Percentiles rank a stretch among this genome's conserved stretches.
Evolutionary conservation across 2,329 filamentous ascomycete genomes (phyloP).

Genomic region (Pseudogymnoascus destructans): DNA sequence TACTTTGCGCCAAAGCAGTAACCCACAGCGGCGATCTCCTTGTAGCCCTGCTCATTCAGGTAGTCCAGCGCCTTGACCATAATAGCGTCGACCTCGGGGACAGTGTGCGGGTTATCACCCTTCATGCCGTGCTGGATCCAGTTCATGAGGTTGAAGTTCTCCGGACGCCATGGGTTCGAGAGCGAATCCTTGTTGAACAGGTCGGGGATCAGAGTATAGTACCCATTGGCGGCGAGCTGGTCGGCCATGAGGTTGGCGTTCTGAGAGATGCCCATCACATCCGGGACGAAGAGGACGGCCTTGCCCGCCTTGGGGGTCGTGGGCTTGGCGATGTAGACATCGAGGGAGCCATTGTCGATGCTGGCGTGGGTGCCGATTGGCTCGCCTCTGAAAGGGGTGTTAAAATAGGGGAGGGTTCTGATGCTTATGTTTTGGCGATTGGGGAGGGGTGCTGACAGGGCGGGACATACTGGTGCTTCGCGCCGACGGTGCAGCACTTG

Average conservation of each 20-base stretch:
- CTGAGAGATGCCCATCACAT: constrained; percentile 32
- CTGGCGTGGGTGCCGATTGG: constrained; percentile 22
- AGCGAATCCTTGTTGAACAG: constrained; percentile 55
- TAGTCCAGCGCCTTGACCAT: constrained; percentile 41
- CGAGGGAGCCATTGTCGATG: constrained; percentile 20
- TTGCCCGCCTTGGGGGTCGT: constrained; percentile 25
- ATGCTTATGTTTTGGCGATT: neutral
- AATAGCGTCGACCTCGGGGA: constrained; percentile 26
- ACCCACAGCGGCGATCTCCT: constrained; percentile 50
- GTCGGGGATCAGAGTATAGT: constrained; percentile 45
- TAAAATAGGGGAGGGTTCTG: neutral
- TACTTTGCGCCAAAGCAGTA: constrained; percentile 74
- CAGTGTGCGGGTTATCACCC: constrained; percentile 25
- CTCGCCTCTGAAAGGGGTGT: constrained; percentile 17
- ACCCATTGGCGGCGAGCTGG: constrained; percentile 54
- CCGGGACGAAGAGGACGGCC: constrained; percentile 25
- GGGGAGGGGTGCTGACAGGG: neutral
- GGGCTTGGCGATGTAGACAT: constrained; percentile 24
- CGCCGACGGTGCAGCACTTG: constrained; percentile 25
- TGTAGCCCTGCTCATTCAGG: constrained; percentile 42
- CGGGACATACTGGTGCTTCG: constrained; percentile 24
- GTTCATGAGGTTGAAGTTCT: constrained; percentile 35
- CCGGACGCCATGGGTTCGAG: constrained; percentile 32
- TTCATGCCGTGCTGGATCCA: constrained; percentile 29
- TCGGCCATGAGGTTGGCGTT: constrained; percentile 58